Evolutionary conservation across 345 rosid genomes (phyloP).

Genomic region (Populus alba): DNA sequence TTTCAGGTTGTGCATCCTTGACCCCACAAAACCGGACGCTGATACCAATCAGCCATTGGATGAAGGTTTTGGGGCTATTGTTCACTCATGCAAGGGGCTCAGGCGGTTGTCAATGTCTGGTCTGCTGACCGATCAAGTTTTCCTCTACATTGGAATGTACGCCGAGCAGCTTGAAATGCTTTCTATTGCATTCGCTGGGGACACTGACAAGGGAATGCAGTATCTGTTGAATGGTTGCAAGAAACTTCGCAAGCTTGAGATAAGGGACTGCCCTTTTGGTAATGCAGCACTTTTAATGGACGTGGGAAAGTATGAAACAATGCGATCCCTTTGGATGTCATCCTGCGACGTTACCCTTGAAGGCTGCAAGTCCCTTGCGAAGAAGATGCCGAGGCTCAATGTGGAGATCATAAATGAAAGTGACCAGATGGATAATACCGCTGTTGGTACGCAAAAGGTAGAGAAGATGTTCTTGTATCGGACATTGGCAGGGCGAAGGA

Average conservation of each 20-base stretch:
- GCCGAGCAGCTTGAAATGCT: slow-evolving; percentile 92
- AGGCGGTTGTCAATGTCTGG: slow-evolving; percentile 76
- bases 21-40: slow-evolving; percentile 70
- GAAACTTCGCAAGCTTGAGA: slow-evolving; percentile 84
- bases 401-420: slow-evolving; percentile 82
- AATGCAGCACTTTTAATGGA: slow-evolving; percentile 75
- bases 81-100: slow-evolving; percentile 67
- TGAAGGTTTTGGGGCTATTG: slow-evolving; percentile 96
- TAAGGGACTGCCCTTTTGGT: slow-evolving; percentile 86
- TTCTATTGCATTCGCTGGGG: slow-evolving; percentile 89
- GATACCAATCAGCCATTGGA: slow-evolving; percentile 69
- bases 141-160: slow-evolving; percentile 78
- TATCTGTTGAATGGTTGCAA: slow-evolving; percentile 86
- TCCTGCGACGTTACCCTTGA: slow-evolving; percentile 88
- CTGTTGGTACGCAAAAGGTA: slow-evolving; percentile 49
- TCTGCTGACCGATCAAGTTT: slow-evolving; percentile 73
- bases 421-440: slow-evolving; percentile 35
- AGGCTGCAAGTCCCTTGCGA: slow-evolving; percentile 75
- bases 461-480: slow-evolving; percentile 86
- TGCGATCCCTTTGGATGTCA: slow-evolving; percentile 99
- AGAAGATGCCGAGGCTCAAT: slow-evolving; percentile 65
- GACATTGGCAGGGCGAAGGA: slow-evolving; percentile 69
- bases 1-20: slow-evolving; percentile 79
- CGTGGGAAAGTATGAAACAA: slow-evolving; percentile 87
- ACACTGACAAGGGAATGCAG: slow-evolving; percentile 81